Base-by-base conservation (phyloP, 495 filamentous ascomycete genomes). In the Neurospora africana region DNA sequence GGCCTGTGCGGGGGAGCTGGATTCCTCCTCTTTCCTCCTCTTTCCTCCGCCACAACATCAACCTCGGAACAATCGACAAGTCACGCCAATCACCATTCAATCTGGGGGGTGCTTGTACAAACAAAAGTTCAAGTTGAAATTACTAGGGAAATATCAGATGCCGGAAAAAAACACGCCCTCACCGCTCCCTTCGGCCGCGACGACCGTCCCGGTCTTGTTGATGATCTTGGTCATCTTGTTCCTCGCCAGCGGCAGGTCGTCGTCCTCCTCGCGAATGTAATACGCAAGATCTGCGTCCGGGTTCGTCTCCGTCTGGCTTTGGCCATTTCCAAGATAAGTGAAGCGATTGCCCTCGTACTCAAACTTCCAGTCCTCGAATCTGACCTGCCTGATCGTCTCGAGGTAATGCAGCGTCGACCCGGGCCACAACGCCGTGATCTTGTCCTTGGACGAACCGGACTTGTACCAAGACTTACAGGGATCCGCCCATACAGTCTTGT, bases 381-480 rank as follows among this genome's bases (percentile, higher is more conserved):
- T 33, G 27, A 65, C 27, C 53, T 65, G 27, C 53, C 53, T 65
- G 15, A 65, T 65, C 0, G 27, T 9, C 53, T 65, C 53, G 6
- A 65, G 27, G 30, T 65, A 65, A 19, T 61, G 53, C 27, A 65
- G 4, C 0, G 6, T 65, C 15, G 53, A 65, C 27, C 27, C 53
- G 15, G 13, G 15, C 53, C 53, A 87, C 35, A 84, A 72, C 8
- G 83, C 84, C 43, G 81, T 84, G 15, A 87, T 80, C 4, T 79
- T 77, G 5, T 85, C 85, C 35, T 85, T 78, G 0, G 77, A 75
- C 5, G 68, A 80, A 17, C 78, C 76, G 11, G 79, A 77, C 77
- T 86, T 87, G 68, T 85, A 87, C 86, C 86, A 87, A 35, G 82
- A 84, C 35, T 77, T 75, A 73, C 86, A 86, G 1, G 76, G 72